phyloP scores from a whole-genome alignment of 169 alveolate species.

The Toxoplasma gondii region DNA sequence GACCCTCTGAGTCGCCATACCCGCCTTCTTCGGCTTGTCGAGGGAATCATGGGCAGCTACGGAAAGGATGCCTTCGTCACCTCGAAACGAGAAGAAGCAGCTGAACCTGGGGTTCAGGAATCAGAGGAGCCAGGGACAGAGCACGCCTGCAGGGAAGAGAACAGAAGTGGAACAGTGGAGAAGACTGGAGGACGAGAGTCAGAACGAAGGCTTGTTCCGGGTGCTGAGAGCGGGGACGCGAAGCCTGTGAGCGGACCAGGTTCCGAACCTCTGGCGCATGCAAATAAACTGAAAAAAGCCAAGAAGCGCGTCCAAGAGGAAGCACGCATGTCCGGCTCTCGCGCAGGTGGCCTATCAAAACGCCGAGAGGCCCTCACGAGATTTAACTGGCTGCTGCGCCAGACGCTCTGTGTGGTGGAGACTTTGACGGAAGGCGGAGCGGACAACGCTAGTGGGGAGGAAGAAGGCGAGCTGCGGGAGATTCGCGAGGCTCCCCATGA shows the following conservation, averaged over 20 bases:
- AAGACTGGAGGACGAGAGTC: too few relatives aligned
- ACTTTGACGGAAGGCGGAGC: background rate
- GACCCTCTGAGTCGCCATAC: conserved; percentile 33
- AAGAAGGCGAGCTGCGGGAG: background rate
- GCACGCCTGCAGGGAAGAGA: too few relatives aligned
- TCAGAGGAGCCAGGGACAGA: too few relatives aligned
- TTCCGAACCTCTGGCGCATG: too few relatives aligned
- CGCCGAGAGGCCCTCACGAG: background rate
- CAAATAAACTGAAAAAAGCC: too few relatives aligned
- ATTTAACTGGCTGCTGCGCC: background rate
- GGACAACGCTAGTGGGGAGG: background rate
- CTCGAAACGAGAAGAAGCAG: background rate
- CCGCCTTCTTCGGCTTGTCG: conserved; percentile 3
- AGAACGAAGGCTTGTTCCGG: too few relatives aligned
- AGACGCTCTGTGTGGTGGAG: conserved; percentile 1
- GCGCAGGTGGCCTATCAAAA: too few relatives aligned
- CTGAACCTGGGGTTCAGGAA: background rate
- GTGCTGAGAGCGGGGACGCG: too few relatives aligned
- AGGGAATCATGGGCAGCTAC: background rate
- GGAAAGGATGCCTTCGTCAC: conserved; percentile 8
- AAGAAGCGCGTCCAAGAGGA: too few relatives aligned
- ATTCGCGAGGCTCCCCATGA: background rate
- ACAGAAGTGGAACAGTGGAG: too few relatives aligned
- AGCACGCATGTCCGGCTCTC: too few relatives aligned
- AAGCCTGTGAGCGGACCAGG: too few relatives aligned